phyloP scores from a whole-genome alignment of 2,329 filamentous ascomycete species.

The Hortaea werneckii region DNA sequence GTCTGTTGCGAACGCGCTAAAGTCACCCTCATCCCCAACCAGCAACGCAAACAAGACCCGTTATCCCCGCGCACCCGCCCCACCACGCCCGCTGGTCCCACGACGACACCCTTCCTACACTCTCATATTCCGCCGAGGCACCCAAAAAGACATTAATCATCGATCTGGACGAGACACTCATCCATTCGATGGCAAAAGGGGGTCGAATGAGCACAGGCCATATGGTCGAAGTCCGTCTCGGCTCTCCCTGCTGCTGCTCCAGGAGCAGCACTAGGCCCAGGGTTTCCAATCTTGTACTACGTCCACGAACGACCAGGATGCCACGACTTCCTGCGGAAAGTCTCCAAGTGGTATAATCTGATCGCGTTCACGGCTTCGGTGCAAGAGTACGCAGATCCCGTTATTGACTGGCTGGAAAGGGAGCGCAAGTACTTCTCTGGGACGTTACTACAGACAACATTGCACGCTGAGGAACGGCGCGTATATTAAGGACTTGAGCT shows the following conservation, averaged over 20 bases:
- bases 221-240: conserved; percentile 76
- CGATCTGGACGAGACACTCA: conserved; percentile 92
- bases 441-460: conserved; percentile 90
- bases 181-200: conserved; percentile 95
- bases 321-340: conserved; percentile 86
- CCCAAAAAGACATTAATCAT: conserved; percentile 89
- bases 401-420: conserved; percentile 96
- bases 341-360: conserved; percentile 96
- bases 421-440: conserved; percentile 94
- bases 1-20: conserved; percentile 62
- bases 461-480: conserved; percentile 92
- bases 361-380: conserved; percentile 95
- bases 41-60: conserved; percentile 54
- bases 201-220: conserved; percentile 92
- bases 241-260: conserved; percentile 11
- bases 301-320: conserved; percentile 96
- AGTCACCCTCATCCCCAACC: conserved; percentile 82
- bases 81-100: conserved; percentile 82
- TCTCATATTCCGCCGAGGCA: conserved; percentile 43
- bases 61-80: conserved; percentile 82
- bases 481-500: conserved; percentile 95
- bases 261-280: conserved; percentile 52
- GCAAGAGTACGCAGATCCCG: conserved; percentile 95
- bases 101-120: conserved; percentile 82
- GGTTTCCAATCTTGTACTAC: conserved; percentile 96